A percentile compares a stretch with the other conserved stretches of the same genome.
Evolutionary conservation across 495 filamentous ascomycete genomes (phyloP).

Genomic region (Neurospora pannonica): DNA sequence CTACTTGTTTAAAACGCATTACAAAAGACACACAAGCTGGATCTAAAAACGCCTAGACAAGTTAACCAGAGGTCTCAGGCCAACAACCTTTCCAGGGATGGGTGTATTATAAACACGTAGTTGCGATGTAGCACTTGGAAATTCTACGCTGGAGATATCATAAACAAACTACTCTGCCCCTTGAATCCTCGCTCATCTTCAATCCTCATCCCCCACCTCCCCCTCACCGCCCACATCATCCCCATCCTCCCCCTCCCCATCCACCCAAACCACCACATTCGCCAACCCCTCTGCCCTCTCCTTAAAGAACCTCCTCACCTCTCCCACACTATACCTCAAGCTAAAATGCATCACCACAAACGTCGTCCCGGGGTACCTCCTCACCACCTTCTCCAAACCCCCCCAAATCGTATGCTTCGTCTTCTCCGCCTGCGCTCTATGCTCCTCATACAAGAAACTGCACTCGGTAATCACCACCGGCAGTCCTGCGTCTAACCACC

Average conservation of each 20-base stretch:
- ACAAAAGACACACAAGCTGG: too few species aligned
- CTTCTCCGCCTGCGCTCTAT: constrained; percentile 22
- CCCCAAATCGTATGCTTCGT: constrained; percentile 30
- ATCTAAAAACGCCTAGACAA: too few species aligned
- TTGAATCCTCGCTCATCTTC: neutral
- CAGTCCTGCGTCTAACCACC: constrained; percentile 15
- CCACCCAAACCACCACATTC: constrained; percentile 32
- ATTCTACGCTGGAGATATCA: too few species aligned
- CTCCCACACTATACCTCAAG: constrained; percentile 24
- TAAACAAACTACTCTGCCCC: too few species aligned
- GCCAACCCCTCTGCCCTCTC: constrained; percentile 14
- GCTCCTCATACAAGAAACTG: constrained; percentile 25
- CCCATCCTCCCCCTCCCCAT: constrained; percentile 12
- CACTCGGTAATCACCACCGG: constrained; percentile 31
- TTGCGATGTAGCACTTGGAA: too few species aligned
- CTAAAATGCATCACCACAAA: constrained; percentile 34
- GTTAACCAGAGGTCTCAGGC: too few species aligned
- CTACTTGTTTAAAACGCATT: too few species aligned
- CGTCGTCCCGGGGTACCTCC: constrained; percentile 18
- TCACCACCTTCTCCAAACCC: constrained; percentile 24
- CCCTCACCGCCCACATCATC: neutral
- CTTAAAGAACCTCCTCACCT: constrained; percentile 23
- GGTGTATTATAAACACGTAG: too few species aligned
- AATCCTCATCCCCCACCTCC: neutral
- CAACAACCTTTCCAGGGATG: too few species aligned